Evolutionary conservation across 306 rosid genomes (phyloP).

Genomic region (Fragaria iinumae): DNA sequence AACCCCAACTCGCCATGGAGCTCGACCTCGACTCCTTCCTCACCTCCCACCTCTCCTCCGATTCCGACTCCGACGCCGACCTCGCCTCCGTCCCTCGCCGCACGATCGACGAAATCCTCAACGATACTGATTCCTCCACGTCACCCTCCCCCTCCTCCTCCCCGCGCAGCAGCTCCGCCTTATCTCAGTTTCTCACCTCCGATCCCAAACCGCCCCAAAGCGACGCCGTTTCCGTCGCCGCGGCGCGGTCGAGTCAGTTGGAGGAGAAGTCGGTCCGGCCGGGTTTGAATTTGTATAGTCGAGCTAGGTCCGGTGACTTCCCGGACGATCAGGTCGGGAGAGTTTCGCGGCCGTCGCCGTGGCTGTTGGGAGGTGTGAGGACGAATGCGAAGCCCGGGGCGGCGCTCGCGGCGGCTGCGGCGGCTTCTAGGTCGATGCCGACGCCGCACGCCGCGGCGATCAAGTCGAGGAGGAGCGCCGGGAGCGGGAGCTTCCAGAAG

Average conservation of each 20-base stretch:
- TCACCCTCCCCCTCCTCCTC: conserved; percentile 38
- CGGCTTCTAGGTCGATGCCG: conserved; percentile 80
- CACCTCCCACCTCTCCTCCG: conserved; percentile 42
- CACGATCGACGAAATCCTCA: conserved; percentile 78
- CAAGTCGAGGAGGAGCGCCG: conserved; percentile 61
- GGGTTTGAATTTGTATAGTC: conserved; percentile 35
- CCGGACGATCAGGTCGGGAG: conserved; percentile 46
- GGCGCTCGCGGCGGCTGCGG: conserved; percentile 90
- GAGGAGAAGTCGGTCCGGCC: conserved; percentile 28
- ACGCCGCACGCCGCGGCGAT: conserved; percentile 89
- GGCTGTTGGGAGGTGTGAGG: conserved; percentile 63
- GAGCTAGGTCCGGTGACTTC: conserved; percentile 37
- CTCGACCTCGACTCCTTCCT: conserved; percentile 74
- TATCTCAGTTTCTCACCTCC: not conserved
- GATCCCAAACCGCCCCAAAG: conserved; percentile 17
- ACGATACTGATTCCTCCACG: conserved; percentile 68
- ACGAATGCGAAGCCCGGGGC: conserved; percentile 89
- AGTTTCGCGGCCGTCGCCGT: conserved; percentile 54
- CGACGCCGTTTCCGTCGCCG: conserved; percentile 13
- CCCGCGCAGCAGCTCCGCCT: conserved; percentile 2
- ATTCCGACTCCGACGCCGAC: conserved; percentile 2
- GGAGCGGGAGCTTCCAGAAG: conserved; percentile 31
- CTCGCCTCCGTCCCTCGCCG: conserved; percentile 51
- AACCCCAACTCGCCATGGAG: conserved; percentile 49
- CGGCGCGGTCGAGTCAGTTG: not conserved